Conservation (phyloP, 2,329 filamentous ascomycete genomes). For the Davidsoniella virescens region DNA sequence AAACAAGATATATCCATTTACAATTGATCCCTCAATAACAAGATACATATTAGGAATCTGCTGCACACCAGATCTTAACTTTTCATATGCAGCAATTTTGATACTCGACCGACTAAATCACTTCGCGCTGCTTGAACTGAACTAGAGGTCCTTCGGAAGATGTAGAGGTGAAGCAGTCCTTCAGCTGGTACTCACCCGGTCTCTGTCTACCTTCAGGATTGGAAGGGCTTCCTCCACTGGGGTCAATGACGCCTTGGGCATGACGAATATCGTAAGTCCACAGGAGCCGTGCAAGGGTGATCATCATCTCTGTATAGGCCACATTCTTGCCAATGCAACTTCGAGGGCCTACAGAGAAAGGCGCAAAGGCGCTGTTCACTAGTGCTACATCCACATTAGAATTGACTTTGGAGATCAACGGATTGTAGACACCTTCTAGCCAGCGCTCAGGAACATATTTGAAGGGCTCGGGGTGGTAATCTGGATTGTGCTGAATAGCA, state of each 20-base stretch:
- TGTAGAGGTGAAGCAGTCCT: conserved; percentile 56
- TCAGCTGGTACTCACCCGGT: conserved; percentile 47
- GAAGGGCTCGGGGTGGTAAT: conserved; percentile 44
- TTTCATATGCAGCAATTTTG: not conserved
- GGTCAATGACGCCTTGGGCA: conserved; percentile 31
- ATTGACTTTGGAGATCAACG: conserved; percentile 22
- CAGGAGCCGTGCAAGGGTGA: conserved; percentile 43
- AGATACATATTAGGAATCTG: not conserved
- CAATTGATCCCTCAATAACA: not conserved
- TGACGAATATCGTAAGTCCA: conserved; percentile 44
- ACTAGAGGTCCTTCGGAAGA: conserved; percentile 52
- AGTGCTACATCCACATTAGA: conserved; percentile 34
- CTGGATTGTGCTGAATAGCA: conserved; percentile 49
- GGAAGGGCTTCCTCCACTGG: conserved; percentile 32
- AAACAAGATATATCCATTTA: not conserved
- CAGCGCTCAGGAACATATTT: conserved; percentile 48
- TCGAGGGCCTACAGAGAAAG: conserved; percentile 53
- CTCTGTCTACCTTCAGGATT: conserved; percentile 34
- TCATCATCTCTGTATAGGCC: conserved; percentile 50
- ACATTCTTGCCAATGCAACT: conserved; percentile 58
- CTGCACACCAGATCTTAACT: not conserved
- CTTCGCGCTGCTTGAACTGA: conserved; percentile 33
- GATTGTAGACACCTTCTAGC: conserved; percentile 33
- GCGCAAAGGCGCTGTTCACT: conserved; percentile 55
- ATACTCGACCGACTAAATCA: not conserved